Base-by-base conservation (phyloP, 352 stramenopile genomes). In the Globisporangium emineosum region DNA sequence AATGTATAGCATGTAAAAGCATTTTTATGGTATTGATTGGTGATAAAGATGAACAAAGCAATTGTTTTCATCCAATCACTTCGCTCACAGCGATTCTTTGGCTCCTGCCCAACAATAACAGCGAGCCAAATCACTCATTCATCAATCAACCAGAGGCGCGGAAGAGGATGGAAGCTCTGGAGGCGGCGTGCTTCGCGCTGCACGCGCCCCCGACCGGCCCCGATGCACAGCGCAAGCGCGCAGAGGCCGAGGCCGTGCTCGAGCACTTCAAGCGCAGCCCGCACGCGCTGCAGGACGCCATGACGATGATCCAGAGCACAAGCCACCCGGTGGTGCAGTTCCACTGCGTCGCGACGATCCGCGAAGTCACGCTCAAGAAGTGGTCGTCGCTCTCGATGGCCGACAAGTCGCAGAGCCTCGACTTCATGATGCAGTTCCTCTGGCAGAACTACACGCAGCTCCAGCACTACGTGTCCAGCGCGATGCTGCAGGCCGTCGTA, bases 251-350 rank as follows among this genome's bases (percentile, higher is more conserved):
- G 54, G 53, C 62, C 33, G 72, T 93, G 52, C 69, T 94, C 51
- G 72, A 88, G 43, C 81, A 91, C 62, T 94, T 94, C 69, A 94
- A 94, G 72, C 77, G 81, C 57, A 92, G 82, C n/a, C 83, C 83
- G 2, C 70, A 73, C 27, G 84, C 84, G 49, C 74, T 91, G 2
- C 17, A 55, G 1, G 85, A 95, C 56, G 69, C 86, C 30, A 86
- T 90, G 71, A 61, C 62, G 35, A 65, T 90, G 40, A 71, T 95
- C 42, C 64, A 66, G 35, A 49, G 66, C 33, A 71, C 79, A 19
- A 71, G 64, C 27, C 76, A 78, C 17, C 64, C 79, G 13, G 71
- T 93, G 47, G 84, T 93, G 56, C 82, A 90, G 57, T 95, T 95
- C 70, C 83, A 95, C 64, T 93, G 85, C 54, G 69, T 95, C 19